These are phyloP conservation scores for Aspergillus pseudoterreus DNA, from an alignment of 2,329 filamentous ascomycete species.

Conservation along the genomic window DNA sequence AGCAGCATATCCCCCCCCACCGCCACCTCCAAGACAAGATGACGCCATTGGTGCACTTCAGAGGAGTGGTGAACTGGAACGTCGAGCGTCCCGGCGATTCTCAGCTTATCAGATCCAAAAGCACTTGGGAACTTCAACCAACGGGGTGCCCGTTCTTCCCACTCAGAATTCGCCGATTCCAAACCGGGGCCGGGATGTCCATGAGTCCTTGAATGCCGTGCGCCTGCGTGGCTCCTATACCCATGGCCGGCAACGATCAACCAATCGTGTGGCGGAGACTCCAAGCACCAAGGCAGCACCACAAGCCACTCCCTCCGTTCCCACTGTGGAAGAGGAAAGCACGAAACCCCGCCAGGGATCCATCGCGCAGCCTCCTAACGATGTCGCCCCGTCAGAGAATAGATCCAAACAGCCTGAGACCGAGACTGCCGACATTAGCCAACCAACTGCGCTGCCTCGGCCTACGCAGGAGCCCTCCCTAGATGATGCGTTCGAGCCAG, in stretches of 20 bases:
- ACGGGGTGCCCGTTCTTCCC: conserved; percentile 81
- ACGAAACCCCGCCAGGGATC: conserved; percentile 33
- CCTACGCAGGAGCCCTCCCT: conserved; percentile 33
- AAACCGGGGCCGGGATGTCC: conserved; percentile 70
- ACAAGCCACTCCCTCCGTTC: conserved; percentile 49
- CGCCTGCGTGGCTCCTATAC: conserved; percentile 56
- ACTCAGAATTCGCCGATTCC: conserved; percentile 52
- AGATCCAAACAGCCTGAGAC: conserved; percentile 44
- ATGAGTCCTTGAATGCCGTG: conserved; percentile 77
- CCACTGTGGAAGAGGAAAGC: conserved; percentile 50
- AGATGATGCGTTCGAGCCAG: conserved; percentile 34
- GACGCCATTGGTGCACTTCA: conserved; percentile 90
- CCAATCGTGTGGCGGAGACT: conserved; percentile 52
- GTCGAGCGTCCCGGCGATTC: conserved; percentile 86
- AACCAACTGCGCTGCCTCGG: conserved; percentile 53
- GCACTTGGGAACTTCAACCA: conserved; percentile 75
- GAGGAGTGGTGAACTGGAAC: conserved; percentile 85
- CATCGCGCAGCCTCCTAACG: conserved; percentile 9
- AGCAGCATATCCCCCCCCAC: conserved; percentile 58
- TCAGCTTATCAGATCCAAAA: conserved; percentile 97
- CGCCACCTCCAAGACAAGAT: conserved; percentile 77
- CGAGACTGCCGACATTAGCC: conserved; percentile 43
- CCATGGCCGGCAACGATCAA: conserved; percentile 51
- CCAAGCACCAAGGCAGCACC: conserved; percentile 56
- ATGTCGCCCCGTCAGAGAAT: conserved; percentile 51